Evolutionary conservation across 805 yeast genomes (phyloP).

Genomic region (Hermanozyma aechmeae): DNA sequence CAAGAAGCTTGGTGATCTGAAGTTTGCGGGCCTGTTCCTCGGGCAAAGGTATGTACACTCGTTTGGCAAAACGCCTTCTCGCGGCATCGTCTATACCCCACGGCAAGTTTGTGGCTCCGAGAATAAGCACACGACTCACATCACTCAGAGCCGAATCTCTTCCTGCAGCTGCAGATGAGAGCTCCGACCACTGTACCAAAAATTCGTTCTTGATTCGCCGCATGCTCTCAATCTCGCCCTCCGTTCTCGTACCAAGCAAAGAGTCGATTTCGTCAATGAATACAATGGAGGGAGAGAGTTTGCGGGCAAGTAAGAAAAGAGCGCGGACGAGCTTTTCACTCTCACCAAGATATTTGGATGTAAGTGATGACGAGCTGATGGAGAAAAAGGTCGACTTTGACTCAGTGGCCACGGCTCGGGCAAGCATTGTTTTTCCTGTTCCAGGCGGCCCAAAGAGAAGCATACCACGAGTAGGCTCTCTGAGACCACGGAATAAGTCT

Average conservation of each 20-base stretch:
- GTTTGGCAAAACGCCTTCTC: constrained; percentile 79
- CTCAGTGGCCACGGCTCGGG: constrained; percentile 94
- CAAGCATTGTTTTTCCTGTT: constrained; percentile 97
- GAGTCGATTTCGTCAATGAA: constrained; percentile 97
- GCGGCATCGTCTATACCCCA: constrained; percentile 99
- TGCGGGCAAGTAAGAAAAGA: constrained; percentile 73
- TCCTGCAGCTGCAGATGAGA: constrained; percentile 77
- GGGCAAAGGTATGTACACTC: constrained; percentile 92
- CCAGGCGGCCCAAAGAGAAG: constrained; percentile 96
- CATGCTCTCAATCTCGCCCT: constrained; percentile 79
- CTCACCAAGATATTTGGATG: constrained; percentile 85
- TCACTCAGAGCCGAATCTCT: constrained; percentile 37
- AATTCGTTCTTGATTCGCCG: constrained; percentile 89
- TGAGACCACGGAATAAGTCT: constrained; percentile 77
- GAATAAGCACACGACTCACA: constrained; percentile 61
- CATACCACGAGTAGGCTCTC: constrained; percentile 98
- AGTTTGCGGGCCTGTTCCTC: constrained; percentile 71
- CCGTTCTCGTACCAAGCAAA: constrained; percentile 64
- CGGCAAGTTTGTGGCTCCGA: constrained; percentile 93
- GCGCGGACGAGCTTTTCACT: constrained; percentile 91
- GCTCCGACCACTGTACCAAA: constrained; percentile 88
- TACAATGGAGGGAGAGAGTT: constrained; percentile 84
- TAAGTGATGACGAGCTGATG: constrained; percentile 81
- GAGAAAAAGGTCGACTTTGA: constrained; percentile 88
- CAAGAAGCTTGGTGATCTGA: constrained; percentile 60